Conservation (phyloP, 352 stramenopile species). For the Plasmopara viticola region DNA sequence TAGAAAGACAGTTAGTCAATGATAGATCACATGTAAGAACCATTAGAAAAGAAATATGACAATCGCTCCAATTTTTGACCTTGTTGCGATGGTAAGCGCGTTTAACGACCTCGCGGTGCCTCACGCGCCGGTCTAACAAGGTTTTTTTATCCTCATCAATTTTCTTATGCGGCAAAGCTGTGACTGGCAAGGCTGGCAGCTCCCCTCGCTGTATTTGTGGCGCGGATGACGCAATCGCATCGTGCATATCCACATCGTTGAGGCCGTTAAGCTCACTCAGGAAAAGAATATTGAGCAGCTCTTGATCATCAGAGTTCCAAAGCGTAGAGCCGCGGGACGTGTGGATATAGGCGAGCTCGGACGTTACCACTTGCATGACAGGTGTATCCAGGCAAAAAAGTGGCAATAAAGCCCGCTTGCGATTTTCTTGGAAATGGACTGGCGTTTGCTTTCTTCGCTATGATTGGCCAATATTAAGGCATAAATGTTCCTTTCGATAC, state of each 20-base stretch:
- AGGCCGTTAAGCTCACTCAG: constrained; percentile 9
- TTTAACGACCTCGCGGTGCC: constrained; percentile 64
- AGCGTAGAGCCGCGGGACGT: neutral
- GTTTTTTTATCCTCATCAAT: constrained; percentile 33
- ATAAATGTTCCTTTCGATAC: too few species aligned
- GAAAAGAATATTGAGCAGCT: constrained; percentile 28
- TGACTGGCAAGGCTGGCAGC: constrained; percentile 11
- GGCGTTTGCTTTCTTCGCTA: too few species aligned
- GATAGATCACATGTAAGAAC: constrained; percentile 5
- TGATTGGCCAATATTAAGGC: too few species aligned
- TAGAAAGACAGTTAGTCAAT: constrained; percentile 2
- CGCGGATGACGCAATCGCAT: neutral
- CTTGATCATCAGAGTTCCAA: constrained; percentile 34
- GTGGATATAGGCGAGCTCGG: constrained; percentile 8
- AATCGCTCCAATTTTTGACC: constrained; percentile 17
- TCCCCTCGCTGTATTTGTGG: neutral
- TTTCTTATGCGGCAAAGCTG: neutral
- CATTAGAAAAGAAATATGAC: neutral
- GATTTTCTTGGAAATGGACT: too few species aligned
- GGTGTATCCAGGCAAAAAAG: too few species aligned
- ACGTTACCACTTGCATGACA: constrained; percentile 21
- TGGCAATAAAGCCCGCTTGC: too few species aligned
- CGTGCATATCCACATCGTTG: constrained; percentile 8
- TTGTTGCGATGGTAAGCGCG: constrained; percentile 77
- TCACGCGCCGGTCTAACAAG: constrained; percentile 41